Evolutionary conservation across 768 basidiomycete genomes (phyloP).

Genomic region (Termitomyces titanicus): DNA sequence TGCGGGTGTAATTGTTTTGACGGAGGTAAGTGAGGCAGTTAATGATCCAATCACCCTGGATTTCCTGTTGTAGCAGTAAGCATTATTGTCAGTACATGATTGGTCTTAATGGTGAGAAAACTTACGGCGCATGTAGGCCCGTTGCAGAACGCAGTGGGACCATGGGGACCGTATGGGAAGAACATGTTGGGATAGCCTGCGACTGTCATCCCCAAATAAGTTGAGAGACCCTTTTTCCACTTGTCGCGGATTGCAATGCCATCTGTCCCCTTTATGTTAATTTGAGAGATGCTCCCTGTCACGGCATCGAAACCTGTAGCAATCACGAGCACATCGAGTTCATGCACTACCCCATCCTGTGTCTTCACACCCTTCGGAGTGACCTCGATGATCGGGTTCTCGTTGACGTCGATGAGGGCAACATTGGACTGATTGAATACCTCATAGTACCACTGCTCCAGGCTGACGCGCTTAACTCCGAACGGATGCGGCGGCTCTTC

Average conservation of each 20-base stretch:
- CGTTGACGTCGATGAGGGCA: slow-evolving; percentile 16
- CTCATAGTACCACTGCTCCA: slow-evolving; percentile 21
- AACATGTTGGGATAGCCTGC: slow-evolving; percentile 24
- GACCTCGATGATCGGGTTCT: slow-evolving; percentile 18
- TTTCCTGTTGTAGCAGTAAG: slow-evolving; percentile 13
- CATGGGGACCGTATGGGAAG: slow-evolving; percentile 23
- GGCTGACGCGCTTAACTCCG: slow-evolving; percentile 19
- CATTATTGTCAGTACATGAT: not conserved
- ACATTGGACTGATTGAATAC: slow-evolving; percentile 24
- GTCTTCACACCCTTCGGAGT: slow-evolving; percentile 19
- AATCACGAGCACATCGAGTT: slow-evolving; percentile 19
- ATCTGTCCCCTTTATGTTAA: slow-evolving; percentile 18
- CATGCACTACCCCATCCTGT: slow-evolving; percentile 16
- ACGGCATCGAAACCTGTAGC: slow-evolving; percentile 24
- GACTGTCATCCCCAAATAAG: slow-evolving; percentile 20
- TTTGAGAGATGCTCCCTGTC: slow-evolving; percentile 19
- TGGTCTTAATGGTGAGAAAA: not conserved
- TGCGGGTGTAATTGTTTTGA: slow-evolving; percentile 9
- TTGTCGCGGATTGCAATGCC: slow-evolving; percentile 17
- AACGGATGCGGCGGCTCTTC: slow-evolving; percentile 20
- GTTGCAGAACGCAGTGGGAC: slow-evolving; percentile 22
- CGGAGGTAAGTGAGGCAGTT: slow-evolving; percentile 17
- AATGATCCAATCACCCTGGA: slow-evolving; percentile 23
- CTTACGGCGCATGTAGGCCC: slow-evolving; percentile 23
- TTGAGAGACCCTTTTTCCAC: slow-evolving; percentile 19